Evolutionary conservation across 2,329 filamentous ascomycete genomes (phyloP).

Genomic region (Paraconiothyrium brasiliense): DNA sequence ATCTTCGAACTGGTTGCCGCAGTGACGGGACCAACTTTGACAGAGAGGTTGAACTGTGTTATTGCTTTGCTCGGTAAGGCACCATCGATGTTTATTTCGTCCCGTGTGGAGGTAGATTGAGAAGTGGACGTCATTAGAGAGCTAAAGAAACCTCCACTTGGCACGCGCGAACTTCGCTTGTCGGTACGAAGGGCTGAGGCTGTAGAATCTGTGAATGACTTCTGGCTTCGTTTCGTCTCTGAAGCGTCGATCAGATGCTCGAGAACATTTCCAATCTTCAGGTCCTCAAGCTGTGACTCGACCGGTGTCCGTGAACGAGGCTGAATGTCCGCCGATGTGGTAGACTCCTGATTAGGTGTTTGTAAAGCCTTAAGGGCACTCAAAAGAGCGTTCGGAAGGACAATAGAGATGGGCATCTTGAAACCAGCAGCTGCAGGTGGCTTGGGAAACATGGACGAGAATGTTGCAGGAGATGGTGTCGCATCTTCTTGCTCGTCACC

Average conservation of each 20-base stretch:
- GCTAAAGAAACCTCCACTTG: constrained; percentile 42
- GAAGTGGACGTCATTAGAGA: constrained; percentile 33
- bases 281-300: constrained; percentile 48
- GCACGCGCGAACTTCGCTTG: constrained; percentile 11
- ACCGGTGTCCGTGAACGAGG: constrained; percentile 33
- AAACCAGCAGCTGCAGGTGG: not conserved
- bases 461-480: constrained; percentile 23
- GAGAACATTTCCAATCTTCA: constrained; percentile 46
- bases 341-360: constrained; percentile 21
- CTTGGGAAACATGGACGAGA: constrained; percentile 19
- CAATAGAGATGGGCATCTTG: constrained; percentile 27
- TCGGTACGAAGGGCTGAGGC: constrained; percentile 2
- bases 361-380: constrained; percentile 28
- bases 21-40: constrained; percentile 32
- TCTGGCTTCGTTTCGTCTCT: constrained; percentile 39
- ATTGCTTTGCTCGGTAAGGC: constrained; percentile 31
- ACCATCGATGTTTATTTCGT: constrained; percentile 36
- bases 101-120: constrained; percentile 25
- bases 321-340: constrained; percentile 26
- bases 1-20: constrained; percentile 23
- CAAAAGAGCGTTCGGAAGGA: constrained; percentile 31
- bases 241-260: constrained; percentile 45
- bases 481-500: constrained; percentile 52
- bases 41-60: constrained; percentile 25
- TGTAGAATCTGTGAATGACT: constrained; percentile 8